phyloP scores from a whole-genome alignment of 1,139 yeast genomes.

The Saccharomyces pastorianus region DNA sequence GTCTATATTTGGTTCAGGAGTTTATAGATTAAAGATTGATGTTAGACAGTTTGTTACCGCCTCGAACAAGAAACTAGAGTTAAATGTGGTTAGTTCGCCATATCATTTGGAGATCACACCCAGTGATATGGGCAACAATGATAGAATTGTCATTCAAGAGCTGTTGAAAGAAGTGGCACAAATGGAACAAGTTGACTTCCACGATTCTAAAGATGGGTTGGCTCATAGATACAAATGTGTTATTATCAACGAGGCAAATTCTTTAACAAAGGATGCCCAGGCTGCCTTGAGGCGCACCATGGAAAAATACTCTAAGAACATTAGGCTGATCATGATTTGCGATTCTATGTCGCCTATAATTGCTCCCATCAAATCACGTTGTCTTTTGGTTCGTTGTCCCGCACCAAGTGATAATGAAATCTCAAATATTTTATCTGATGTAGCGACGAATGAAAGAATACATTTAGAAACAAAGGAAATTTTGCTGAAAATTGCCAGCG shows the following conservation, averaged over 20 bases:
- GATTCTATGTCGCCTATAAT: slow-evolving; percentile 87
- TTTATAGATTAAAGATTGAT: slow-evolving; percentile 80
- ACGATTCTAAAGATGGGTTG: slow-evolving; percentile 27
- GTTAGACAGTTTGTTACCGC: slow-evolving; percentile 74
- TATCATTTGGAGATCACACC: slow-evolving; percentile 94
- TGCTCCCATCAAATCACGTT: slow-evolving; percentile 90
- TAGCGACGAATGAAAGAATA: slow-evolving; percentile 51
- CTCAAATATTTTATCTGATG: slow-evolving; percentile 42
- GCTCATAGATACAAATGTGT: slow-evolving; percentile 81
- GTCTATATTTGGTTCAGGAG: slow-evolving; percentile 75
- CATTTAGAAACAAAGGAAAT: slow-evolving; percentile 38
- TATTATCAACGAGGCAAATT: slow-evolving; percentile 88
- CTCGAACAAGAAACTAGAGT: slow-evolving; percentile 68
- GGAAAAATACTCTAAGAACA: slow-evolving; percentile 90
- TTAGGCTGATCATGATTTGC: slow-evolving; percentile 76
- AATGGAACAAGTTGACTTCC: slow-evolving; percentile 77
- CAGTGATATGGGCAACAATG: slow-evolving; percentile 92
- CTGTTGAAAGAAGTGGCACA: slow-evolving; percentile 89
- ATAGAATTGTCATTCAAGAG: slow-evolving; percentile 89
- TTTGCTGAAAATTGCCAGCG: slow-evolving; percentile 45
- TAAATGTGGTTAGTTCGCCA: slow-evolving; percentile 83
- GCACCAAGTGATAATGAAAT: slow-evolving; percentile 65
- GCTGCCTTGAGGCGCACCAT: slow-evolving; percentile 94
- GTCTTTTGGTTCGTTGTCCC: slow-evolving; percentile 75
- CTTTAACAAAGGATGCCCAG: slow-evolving; percentile 98